Conservation (phyloP, 176 grass and related monocot species). For the Ensete ventricosum region DNA sequence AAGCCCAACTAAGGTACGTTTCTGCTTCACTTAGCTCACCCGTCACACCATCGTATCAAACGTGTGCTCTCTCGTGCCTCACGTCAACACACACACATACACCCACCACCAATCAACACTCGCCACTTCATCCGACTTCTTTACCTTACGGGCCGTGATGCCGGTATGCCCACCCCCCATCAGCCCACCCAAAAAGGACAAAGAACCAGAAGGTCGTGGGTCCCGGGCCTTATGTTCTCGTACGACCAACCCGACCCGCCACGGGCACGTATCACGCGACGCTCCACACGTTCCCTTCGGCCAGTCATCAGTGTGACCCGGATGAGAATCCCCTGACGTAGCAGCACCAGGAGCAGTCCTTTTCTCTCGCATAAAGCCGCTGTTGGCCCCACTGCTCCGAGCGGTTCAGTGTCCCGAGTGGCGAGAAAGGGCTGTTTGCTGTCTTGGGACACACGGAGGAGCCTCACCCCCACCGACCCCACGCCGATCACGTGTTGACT, state of each 20-base stretch:
- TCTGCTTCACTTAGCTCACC: neutral
- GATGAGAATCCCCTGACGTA: neutral
- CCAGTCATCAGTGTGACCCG: neutral
- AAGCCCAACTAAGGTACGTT: neutral
- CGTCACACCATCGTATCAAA: neutral
- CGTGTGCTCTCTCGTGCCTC: neutral
- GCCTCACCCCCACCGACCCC: neutral
- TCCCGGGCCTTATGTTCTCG: neutral
- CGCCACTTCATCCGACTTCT: neutral
- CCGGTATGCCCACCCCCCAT: no score
- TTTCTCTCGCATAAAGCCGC: no score
- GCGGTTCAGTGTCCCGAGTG: neutral
- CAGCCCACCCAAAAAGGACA: neutral
- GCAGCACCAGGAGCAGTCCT: neutral
- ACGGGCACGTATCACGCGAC: neutral
- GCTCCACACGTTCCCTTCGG: neutral
- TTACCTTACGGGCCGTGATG: neutral
- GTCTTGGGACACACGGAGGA: neutral
- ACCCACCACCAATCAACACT: neutral
- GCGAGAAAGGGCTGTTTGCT: neutral
- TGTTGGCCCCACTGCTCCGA: no score
- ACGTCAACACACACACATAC: neutral
- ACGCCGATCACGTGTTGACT: conserved; percentile 6
- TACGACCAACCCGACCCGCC: neutral
- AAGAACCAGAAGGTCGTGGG: neutral